phyloP scores from a whole-genome alignment of 345 rosid species.

The Euphorbia lathyris region DNA sequence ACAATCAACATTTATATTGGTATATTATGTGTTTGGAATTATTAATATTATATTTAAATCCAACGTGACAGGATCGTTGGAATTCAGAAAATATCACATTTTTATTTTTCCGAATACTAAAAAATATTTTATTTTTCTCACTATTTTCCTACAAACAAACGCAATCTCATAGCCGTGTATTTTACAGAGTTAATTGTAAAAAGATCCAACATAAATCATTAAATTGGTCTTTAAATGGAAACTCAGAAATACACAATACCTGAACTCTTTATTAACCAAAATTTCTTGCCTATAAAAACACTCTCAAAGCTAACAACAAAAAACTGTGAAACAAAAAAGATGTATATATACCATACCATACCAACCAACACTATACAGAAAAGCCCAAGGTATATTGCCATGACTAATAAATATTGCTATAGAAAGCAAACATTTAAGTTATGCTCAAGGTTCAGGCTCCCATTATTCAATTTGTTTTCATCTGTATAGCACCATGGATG shows the following conservation, averaged over 20 bases:
- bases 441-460: background rate
- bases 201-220: background rate
- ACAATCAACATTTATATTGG: no score
- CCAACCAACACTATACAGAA: constrained; percentile 10
- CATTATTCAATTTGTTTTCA: background rate
- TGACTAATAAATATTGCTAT: background rate
- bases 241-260: background rate
- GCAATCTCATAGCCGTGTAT: no score
- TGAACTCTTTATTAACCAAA: background rate
- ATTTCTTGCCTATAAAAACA: background rate
- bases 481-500: background rate
- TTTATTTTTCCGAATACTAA: no score
- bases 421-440: constrained; percentile 9
- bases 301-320: background rate
- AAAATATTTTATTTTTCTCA: no score
- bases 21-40: no score
- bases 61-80: no score
- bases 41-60: no score
- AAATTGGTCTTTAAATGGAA: background rate
- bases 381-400: background rate
- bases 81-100: no score
- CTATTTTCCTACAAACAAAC: no score
- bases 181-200: no score
- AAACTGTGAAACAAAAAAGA: background rate
- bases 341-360: background rate